phyloP scores from a whole-genome alignment of 1,139 yeast species.

The Candida sanyaensis region DNA sequence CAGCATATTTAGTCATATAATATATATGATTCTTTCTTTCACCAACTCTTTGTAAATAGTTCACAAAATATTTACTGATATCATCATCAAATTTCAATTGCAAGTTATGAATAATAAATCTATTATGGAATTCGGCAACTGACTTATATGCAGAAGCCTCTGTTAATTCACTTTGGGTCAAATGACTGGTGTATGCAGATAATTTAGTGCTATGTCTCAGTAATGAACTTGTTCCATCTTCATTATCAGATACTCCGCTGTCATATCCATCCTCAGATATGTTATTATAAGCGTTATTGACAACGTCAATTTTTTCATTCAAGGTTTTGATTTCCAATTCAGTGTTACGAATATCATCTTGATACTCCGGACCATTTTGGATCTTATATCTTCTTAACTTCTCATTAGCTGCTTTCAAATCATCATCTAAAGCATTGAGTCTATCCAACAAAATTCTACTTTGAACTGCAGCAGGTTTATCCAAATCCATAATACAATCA shows the following conservation, averaged over 20 bases:
- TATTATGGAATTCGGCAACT: slow-evolving; percentile 58
- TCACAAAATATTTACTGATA: slow-evolving; percentile 60
- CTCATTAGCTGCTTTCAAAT: slow-evolving; percentile 37
- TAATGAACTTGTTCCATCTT: slow-evolving; percentile 8
- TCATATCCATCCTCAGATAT: slow-evolving; percentile 16
- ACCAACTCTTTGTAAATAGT: slow-evolving; percentile 61
- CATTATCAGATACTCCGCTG: slow-evolving; percentile 12
- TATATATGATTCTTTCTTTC: slow-evolving; percentile 59
- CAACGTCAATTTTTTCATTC: slow-evolving; percentile 27
- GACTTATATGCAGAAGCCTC: slow-evolving; percentile 14
- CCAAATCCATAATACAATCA: slow-evolving; percentile 61
- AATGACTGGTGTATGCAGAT: slow-evolving; percentile 31
- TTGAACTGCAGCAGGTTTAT: slow-evolving; percentile 58
- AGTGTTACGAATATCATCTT: slow-evolving; percentile 29
- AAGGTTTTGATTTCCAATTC: slow-evolving; percentile 25
- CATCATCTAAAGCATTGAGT: slow-evolving; percentile 43
- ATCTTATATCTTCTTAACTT: slow-evolving; percentile 25
- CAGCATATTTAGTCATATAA: slow-evolving; percentile 70
- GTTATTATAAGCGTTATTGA: slow-evolving; percentile 22
- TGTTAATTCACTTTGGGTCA: slow-evolving; percentile 24
- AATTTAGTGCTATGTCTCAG: slow-evolving; percentile 17
- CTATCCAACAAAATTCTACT: slow-evolving; percentile 42
- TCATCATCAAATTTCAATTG: slow-evolving; percentile 78
- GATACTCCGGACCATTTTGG: slow-evolving; percentile 9
- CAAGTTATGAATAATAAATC: slow-evolving; percentile 78